Conservation (phyloP, 495 filamentous ascomycete genomes). For the Amphirosellinia nigrospora region DNA sequence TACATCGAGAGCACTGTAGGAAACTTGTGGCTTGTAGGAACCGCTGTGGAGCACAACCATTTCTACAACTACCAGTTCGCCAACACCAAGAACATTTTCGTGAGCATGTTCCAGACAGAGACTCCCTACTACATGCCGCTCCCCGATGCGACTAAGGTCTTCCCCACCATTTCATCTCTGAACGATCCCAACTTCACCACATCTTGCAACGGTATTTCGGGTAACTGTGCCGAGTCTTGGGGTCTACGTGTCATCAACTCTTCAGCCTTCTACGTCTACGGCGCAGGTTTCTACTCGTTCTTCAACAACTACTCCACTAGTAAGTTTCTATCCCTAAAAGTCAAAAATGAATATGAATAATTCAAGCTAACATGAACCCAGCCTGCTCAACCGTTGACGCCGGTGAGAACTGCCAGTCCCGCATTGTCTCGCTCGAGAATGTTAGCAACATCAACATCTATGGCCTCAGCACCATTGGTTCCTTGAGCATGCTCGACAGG, state of each 20-base stretch:
- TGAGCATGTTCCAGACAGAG: conserved; percentile 83
- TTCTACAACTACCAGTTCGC: conserved; percentile 84
- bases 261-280: conserved; percentile 66
- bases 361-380: conserved; percentile 21
- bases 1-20: conserved; percentile 60
- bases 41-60: conserved; percentile 75
- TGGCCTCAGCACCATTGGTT: conserved; percentile 61
- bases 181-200: conserved; percentile 64
- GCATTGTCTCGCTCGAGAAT: conserved; percentile 60
- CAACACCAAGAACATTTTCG: conserved; percentile 71
- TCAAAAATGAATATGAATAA: background rate
- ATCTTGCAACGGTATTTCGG: conserved; percentile 49
- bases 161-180: conserved; percentile 51
- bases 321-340: conserved; percentile 20
- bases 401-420: conserved; percentile 59
- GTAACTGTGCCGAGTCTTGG: conserved; percentile 66
- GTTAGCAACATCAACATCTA: conserved; percentile 57
- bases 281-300: conserved; percentile 77
- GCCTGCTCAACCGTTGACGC: conserved; percentile 50
- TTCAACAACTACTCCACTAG: conserved; percentile 64
- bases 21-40: conserved; percentile 69
- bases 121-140: conserved; percentile 74
- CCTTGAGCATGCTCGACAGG: conserved; percentile 52
- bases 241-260: conserved; percentile 69
- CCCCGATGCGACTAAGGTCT: conserved; percentile 66